Evolutionary conservation across 2,329 filamentous ascomycete species (phyloP), one percentile per base, ranked within the genome.

Genomic region (Beauveria rudraprayagi): DNA sequence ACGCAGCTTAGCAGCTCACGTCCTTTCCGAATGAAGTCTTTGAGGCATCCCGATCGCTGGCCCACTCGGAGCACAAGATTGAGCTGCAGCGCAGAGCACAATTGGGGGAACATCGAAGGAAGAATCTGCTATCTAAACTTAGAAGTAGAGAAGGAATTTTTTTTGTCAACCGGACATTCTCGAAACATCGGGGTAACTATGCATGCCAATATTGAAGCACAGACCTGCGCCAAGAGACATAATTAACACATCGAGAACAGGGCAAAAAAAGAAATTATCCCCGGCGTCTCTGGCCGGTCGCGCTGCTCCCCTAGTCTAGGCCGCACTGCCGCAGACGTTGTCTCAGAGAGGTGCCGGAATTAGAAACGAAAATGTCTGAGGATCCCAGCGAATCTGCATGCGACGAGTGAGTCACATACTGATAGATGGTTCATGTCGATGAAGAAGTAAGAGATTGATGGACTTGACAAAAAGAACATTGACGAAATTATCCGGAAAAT

Each of bases 301-400:
- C 28, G 28, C 28, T 37, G 28, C 28, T 17, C 22, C 44, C 28
- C 28, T 48, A 44, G 43, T 40, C 55, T 48, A 40, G 55, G 46
- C 56, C 47, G 24, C 30, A 51, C 37, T 44, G 46, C 56, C 37
- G 24, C 44, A 51, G 28, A 37, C 28, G 24, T 10, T 58, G 56
- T 58, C 56, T 58, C 56, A 48, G 56, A 19, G 44, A 19, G 28
- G 37, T 17, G 56, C 56, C 56, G 28, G 37, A 51, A 30, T 43
- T 58, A 58, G 56, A 51, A 51, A 51, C 56, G 47, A 10, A n/a
- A 16, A 28, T 41, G 55, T 58, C 55, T 58, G 34, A 58, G 30
- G 16, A 56, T 44, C 17, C 37, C 9, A 19, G 22, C 19, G 14
- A 43, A n/a, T 22, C 37, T 26, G 37, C n/a, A 50, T 30, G 55